Base-by-base conservation (phyloP, 192 early-diverging fungal species). In the Rhizoclosmatium globosum region DNA sequence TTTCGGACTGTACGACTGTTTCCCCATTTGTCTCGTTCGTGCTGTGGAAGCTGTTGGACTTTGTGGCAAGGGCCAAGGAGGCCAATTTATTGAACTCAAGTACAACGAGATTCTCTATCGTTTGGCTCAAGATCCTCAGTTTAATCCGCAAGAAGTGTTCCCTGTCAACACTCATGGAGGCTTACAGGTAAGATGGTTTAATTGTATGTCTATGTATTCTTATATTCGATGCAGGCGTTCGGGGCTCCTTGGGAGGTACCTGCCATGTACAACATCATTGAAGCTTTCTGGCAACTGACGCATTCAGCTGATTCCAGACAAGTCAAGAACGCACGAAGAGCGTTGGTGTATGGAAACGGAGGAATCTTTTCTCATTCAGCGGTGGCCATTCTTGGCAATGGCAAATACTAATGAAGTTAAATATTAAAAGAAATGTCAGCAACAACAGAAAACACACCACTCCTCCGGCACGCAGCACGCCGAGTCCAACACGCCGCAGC, bases 171-270 rank as follows among this genome's bases (percentile, higher is more conserved):
- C 85, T 1, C 85, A 86, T 56, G 85, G 85, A n/a, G 85, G 85
- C 11, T 61, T 86, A 23, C 69, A 71, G 67, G 67, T 68, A n/a
- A 31, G 31, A 31, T 31, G 31, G 31, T 31, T 15, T n/a, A 15
- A 39, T 2, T 39, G 15, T n/a, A 2, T 57, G 56, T 57, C 19
- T 2, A 3, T 3, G 2, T 58, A n/a, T 58, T 58, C 57, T 58
- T 17, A 21, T 58, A 2, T 58, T 57, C 13, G 31, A 31, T 64
- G 38, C 74, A 83, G 62, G 85, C 82, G 6, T 86, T 86, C 77
- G 85, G 85, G n/a, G 85, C 85, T 1, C 85, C 85, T 17, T 86
- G 85, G 85, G 85, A 86, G 59, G 85, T 86, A 6, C 85, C 85
- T 4, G 85, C 85, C 15, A 86, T 85, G 84, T 83, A 83, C 80